Evolutionary conservation across 106 monocot genomes (phyloP), one percentile per base, ranked within the genome.

Genomic region (Narthecium ossifragum): DNA sequence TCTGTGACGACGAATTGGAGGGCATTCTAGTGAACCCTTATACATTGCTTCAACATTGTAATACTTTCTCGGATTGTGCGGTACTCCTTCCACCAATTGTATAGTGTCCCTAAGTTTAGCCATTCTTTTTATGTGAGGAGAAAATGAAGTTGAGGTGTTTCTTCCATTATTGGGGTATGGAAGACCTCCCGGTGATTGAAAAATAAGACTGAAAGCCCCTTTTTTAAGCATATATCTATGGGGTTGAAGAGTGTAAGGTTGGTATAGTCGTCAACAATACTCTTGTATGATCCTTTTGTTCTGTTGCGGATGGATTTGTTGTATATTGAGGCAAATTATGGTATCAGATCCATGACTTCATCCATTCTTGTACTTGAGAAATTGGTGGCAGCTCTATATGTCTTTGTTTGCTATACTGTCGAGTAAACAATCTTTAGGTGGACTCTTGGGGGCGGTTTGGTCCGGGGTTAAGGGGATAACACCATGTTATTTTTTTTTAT

Each of bases 1-100:
- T 77, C 75, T 99, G 10, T 91, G 59, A 80, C 69, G 58, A 13
- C 14, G 43, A 30, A 14, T 13, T 2, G 0, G 43, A 43, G 11
- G 18, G 14, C 11, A 17, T 2, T 36, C 22, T 21, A 58, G 12
- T 4, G 20, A 20, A 31, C 4, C 23, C 7, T 8, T 18, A 2
- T 0, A 38, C 14, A 36, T 17, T 11, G 4, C 6, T 13, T 10
- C 2, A 25, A 23, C 3, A 25, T 59, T 39, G 43, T 25, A 15
- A 24, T 51, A 11, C 34, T 53, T 11, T n/a, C 43, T 26, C 13
- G 27, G 26, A 27, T 53, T 68, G 46, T 48, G 20, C n/a, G 30
- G 40, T 13, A 45, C 15, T 22, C 51, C 14, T 22, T 13, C 13
- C 26, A 8, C 57, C 23, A n/a, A n/a, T 23, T 48, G 46, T 46